These are phyloP conservation scores for Colletotrichum theobromicola DNA, from an alignment of 2,329 filamentous ascomycete species.

Conservation along the genomic window DNA sequence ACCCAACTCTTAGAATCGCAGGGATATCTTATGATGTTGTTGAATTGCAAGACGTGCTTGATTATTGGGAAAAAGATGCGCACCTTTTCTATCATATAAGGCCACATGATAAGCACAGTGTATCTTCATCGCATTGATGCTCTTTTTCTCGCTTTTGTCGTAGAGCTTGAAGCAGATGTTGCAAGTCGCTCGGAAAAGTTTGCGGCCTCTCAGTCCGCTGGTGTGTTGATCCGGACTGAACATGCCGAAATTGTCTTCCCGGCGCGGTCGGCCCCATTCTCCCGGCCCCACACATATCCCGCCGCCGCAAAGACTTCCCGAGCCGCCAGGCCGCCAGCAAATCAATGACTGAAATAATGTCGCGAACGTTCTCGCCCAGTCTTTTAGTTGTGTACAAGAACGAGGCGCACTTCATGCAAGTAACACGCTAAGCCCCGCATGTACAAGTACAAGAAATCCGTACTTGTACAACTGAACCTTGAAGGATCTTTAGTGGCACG, in stretches of 20 bases:
- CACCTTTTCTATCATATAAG: background rate
- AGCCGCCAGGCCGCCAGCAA: background rate
- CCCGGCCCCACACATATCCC: no score
- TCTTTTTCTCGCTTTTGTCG: fast-evolving
- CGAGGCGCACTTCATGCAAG: fast-evolving
- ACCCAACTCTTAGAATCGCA: background rate
- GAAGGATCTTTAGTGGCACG: no score
- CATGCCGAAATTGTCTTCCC: background rate
- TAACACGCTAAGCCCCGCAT: background rate
- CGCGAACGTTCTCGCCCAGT: background rate
- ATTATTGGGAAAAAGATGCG: background rate
- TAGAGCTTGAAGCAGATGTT: background rate
- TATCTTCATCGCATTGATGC: background rate
- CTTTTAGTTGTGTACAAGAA: fast-evolving
- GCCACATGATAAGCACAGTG: background rate
- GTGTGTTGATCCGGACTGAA: background rate
- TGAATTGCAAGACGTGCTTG: background rate
- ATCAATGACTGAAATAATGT: background rate
- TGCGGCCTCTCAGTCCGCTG: background rate
- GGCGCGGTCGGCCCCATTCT: background rate
- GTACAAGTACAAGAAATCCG: no score
- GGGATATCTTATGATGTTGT: background rate
- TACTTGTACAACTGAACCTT: no score
- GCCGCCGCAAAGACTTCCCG: background rate
- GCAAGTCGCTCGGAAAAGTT: background rate